Conservation (phyloP, 2,329 filamentous ascomycete species). For the Penicillium brasilianum region DNA sequence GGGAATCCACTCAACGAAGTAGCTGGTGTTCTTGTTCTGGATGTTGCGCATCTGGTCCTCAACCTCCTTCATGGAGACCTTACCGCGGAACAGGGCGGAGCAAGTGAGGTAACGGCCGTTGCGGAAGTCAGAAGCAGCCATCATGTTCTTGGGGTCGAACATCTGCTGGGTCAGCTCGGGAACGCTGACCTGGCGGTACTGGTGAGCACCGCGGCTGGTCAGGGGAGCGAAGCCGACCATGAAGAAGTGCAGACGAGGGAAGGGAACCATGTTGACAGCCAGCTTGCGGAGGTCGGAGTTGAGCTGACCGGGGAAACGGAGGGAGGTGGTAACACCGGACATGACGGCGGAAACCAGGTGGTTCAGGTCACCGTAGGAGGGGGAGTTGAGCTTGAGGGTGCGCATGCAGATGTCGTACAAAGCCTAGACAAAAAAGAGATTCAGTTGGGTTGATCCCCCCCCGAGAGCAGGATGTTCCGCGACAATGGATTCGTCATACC, state of each 20-base stretch:
- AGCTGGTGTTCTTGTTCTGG: conserved; percentile 99
- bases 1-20: conserved; percentile 99
- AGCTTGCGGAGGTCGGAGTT: conserved; percentile 99
- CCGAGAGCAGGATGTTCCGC: no score
- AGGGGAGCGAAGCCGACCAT: conserved; percentile 99
- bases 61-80: conserved; percentile 99
- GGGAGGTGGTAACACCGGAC: conserved; percentile 97
- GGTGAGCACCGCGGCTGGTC: conserved; percentile 88
- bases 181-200: conserved; percentile 96
- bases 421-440: conserved; percentile 57
- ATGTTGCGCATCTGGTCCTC: conserved; percentile 99
- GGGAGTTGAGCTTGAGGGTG: conserved; percentile 97
- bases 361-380: conserved; percentile 98
- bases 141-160: conserved; percentile 99
- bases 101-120: conserved; percentile 99
- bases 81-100: conserved; percentile 99
- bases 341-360: conserved; percentile 99
- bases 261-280: conserved; percentile 99
- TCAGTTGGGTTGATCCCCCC: not conserved
- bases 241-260: conserved; percentile 99
- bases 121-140: conserved; percentile 99
- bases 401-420: conserved; percentile 99
- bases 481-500: conserved; percentile 51
- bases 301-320: conserved; percentile 99
- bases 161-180: conserved; percentile 99